phyloP scores from a whole-genome alignment of 768 basidiomycete genomes.

The Calocera viscosa region DNA sequence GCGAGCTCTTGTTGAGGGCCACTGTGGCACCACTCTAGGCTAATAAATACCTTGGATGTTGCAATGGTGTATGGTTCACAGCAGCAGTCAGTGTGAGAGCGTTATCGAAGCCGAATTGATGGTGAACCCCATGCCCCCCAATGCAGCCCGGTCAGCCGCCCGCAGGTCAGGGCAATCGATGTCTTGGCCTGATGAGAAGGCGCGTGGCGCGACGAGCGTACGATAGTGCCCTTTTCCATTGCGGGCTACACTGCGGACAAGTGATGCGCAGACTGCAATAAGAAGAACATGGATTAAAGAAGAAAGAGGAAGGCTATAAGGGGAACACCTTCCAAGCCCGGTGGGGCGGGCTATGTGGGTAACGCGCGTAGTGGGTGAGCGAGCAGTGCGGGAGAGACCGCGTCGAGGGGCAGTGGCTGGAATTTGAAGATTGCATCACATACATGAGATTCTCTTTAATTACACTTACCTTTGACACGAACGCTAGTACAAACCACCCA shows the following conservation, averaged over 20 bases:
- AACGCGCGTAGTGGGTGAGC: not conserved
- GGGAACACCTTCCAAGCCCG: not conserved
- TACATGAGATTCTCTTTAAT: not conserved
- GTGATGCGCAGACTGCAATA: not conserved
- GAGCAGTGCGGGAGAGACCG: conserved; percentile 2
- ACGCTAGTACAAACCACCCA: not conserved
- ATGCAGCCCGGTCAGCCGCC: not conserved
- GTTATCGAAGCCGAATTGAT: not conserved
- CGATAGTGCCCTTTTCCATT: not conserved
- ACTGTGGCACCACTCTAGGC: not conserved
- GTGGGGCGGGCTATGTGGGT: not conserved
- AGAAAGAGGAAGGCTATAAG: not conserved
- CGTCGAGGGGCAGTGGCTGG: not conserved
- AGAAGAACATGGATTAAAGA: not conserved
- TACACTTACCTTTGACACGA: not conserved
- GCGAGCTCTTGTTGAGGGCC: not conserved
- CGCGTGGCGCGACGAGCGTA: not conserved
- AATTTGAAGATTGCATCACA: not conserved
- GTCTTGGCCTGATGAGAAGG: not conserved
- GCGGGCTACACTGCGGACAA: not conserved
- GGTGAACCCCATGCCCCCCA: not conserved
- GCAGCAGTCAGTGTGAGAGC: not conserved
- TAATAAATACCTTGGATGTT: not conserved
- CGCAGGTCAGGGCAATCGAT: not conserved
- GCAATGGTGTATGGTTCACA: not conserved